These are phyloP conservation scores for Coprinopsis cinerea DNA, from an alignment of 768 basidiomycete genomes.

Conservation along the genomic window DNA sequence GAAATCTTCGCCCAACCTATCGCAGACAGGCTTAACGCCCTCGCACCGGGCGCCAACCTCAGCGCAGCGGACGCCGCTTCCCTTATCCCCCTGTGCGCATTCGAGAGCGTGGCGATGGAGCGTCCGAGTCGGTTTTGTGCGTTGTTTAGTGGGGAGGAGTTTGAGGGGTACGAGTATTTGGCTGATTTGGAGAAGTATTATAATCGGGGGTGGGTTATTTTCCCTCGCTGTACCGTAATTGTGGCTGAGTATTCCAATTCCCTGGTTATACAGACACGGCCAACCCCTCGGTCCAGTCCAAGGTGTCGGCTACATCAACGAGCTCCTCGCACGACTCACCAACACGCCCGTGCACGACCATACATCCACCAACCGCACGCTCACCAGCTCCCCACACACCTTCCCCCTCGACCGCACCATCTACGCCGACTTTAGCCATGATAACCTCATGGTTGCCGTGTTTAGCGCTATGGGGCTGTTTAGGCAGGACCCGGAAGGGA, in stretches of 20 bases:
- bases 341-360: constrained; percentile 53
- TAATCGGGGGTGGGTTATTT: constrained; percentile 51
- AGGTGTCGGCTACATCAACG: constrained; percentile 85
- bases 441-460: constrained; percentile 80
- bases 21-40: constrained; percentile 50
- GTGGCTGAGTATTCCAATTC: neutral
- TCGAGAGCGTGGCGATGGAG: constrained; percentile 61
- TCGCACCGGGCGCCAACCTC: constrained; percentile 59
- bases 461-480: constrained; percentile 59
- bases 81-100: constrained; percentile 72
- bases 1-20: constrained; percentile 49
- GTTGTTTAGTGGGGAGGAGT: constrained; percentile 63
- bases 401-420: constrained; percentile 66
- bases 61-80: constrained; percentile 45
- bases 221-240: neutral
- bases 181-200: constrained; percentile 78
- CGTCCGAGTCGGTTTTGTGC: constrained; percentile 60
- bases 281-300: constrained; percentile 66
- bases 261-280: constrained; percentile 46
- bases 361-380: constrained; percentile 73
- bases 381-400: constrained; percentile 54
- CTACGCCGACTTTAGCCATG: constrained; percentile 82
- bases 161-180: constrained; percentile 59
- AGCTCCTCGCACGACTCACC: constrained; percentile 79
- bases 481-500: constrained; percentile 19